Evolutionary conservation across 768 basidiomycete species (phyloP), one percentile per base, ranked within the genome.

Genomic region (Agaricus blazei): DNA sequence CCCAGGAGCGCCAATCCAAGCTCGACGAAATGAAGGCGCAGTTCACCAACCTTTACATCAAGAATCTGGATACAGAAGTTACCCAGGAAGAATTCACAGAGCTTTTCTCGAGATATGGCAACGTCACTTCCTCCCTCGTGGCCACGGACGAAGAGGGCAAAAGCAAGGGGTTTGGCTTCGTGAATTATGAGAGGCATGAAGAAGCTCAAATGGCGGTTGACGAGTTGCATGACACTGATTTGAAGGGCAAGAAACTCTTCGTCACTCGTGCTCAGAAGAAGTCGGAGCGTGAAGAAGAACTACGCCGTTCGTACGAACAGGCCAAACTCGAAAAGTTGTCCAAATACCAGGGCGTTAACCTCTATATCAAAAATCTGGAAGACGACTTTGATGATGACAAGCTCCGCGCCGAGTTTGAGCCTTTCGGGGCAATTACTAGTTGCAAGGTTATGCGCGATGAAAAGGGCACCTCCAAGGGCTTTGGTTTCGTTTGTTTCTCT

Each of bases 391-490:
- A 98, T 67, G 97, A 99, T 66, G 97, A 99, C 57, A 94, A 94
- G 72, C 88, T 99, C 65, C 90, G 94, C 59, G 77, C 82, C 62
- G 97, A 98, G 73, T 99, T 99, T 66, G 94, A 98, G 73, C 85
- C 93, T 12, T 98, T 92, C 71, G 97, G 97, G 51, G 83, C 90
- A 60, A 94, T 99, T 76, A 99, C 96, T 61, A 96, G 93, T 69
- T 95, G 90, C 82, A 98, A 97, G 79, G 90, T 99, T 69, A 99
- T 99, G 97, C 87, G 90, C 62, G 96, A 98, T 72, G 97, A 98
- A 57, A 96, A 92, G 73, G 82, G 81, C 57, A 84, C 79, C 51
- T 97, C 94, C 9, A 94, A 94, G 70, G 94, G 96, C 62, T 99
- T 99, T 67, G 97, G 97, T 61, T 99, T 99, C 69, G 97, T 99